These are phyloP conservation scores for Dryas drummondii DNA, from an alignment of 306 rosid genomes.

Conservation along the genomic window DNA sequence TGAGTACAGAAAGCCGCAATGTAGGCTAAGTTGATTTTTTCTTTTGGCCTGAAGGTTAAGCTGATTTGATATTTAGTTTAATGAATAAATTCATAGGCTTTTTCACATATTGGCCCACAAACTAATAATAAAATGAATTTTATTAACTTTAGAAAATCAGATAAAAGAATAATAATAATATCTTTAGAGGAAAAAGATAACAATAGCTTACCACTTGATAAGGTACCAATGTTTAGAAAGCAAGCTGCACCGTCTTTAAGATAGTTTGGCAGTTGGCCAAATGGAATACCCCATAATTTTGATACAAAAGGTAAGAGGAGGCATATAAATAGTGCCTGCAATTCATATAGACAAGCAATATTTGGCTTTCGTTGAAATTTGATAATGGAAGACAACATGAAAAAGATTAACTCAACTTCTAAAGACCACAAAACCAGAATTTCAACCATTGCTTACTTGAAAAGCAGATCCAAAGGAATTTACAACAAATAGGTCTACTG, in stretches of 20 bases:
- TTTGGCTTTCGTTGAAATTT: slow-evolving; percentile 20
- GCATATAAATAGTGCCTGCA: slow-evolving; percentile 78
- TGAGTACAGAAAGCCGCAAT: not conserved
- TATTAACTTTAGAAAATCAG: not conserved
- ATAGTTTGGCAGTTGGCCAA: slow-evolving; percentile 75
- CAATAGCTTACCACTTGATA: slow-evolving; percentile 58
- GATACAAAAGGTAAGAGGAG: slow-evolving; percentile 82
- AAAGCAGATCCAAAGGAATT: slow-evolving; percentile 90
- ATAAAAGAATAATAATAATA: not conserved
- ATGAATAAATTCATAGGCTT: not conserved
- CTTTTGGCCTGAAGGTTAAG: not conserved
- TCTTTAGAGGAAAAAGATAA: no score
- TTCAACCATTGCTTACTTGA: slow-evolving; percentile 53
- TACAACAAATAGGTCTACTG: slow-evolving; percentile 79
- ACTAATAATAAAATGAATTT: not conserved
- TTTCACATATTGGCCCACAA: not conserved
- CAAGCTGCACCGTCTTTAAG: slow-evolving; percentile 89
- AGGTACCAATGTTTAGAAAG: slow-evolving; percentile 67
- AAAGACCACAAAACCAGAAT: slow-evolving; percentile 4
- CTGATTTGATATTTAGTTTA: not conserved
- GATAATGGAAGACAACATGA: not conserved
- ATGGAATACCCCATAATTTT: slow-evolving; percentile 86
- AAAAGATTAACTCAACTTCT: not conserved
- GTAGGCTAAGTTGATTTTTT: not conserved
- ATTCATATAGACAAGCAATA: slow-evolving; percentile 21